phyloP scores from a whole-genome alignment of 306 rosid species.

The Medicago lupulina region DNA sequence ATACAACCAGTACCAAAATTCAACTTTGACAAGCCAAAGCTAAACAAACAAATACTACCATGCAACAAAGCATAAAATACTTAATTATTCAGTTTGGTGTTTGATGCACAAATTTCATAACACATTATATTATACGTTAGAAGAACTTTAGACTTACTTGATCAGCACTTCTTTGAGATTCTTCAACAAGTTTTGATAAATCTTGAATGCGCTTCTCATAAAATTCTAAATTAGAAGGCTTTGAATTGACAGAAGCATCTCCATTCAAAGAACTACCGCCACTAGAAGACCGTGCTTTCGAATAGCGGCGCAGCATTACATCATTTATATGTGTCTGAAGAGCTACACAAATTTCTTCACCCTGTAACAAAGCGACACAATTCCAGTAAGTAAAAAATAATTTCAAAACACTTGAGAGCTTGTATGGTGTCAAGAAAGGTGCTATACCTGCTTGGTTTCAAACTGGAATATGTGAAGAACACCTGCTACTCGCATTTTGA shows the following conservation, averaged over 20 bases:
- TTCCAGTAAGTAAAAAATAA: slow-evolving; percentile 19
- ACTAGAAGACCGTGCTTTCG: slow-evolving; percentile 80
- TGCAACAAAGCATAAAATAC: slow-evolving; percentile 24
- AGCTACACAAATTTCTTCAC: slow-evolving; percentile 98
- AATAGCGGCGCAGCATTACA: slow-evolving; percentile 96
- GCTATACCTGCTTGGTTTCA: slow-evolving; percentile 92
- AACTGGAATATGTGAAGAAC: slow-evolving; percentile 98
- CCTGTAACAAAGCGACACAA: slow-evolving; percentile 55
- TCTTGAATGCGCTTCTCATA: slow-evolving; percentile 79
- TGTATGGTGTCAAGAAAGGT: slow-evolving; percentile 9
- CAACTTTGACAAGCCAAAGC: neutral
- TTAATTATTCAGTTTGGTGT: slow-evolving; percentile 30
- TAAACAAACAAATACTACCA: slow-evolving; percentile 8
- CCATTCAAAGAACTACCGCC: slow-evolving; percentile 66
- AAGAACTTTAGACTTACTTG: slow-evolving; percentile 60
- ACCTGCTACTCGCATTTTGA: slow-evolving; percentile 98
- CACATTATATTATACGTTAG: neutral
- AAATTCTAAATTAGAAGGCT: slow-evolving; percentile 61
- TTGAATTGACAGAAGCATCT: slow-evolving; percentile 63
- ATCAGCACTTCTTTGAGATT: slow-evolving; percentile 78
- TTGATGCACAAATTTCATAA: slow-evolving; percentile 20
- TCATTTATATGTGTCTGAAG: slow-evolving; percentile 98
- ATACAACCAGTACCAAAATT: neutral
- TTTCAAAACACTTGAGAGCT: neutral
- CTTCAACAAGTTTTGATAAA: slow-evolving; percentile 79